Conservation (phyloP, 306 rosid species). For the Pterocarpus macrocarpus region DNA sequence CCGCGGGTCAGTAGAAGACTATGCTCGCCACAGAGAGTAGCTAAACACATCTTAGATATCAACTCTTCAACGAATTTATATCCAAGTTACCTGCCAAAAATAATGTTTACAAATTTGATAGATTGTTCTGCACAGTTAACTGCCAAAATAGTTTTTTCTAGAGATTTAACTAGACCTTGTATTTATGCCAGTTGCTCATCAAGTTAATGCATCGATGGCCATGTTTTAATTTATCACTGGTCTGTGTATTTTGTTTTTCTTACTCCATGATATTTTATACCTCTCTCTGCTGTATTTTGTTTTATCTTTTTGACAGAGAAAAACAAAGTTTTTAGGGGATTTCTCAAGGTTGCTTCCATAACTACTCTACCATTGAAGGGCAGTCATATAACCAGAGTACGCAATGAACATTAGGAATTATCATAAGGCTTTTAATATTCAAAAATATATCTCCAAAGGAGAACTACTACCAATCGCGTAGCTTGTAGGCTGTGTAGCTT, state of each 20-base stretch:
- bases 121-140: constrained; percentile 30
- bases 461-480: not conserved
- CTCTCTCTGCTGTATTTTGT: not conserved
- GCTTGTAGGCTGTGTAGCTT: no score
- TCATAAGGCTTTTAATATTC: no score
- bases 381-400: not conserved
- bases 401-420: not conserved
- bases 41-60: constrained; percentile 1
- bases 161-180: not conserved
- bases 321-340: not conserved
- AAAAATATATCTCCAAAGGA: not conserved
- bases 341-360: not conserved
- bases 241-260: not conserved
- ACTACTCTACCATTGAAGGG: not conserved
- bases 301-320: not conserved
- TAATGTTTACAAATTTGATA: constrained; percentile 12
- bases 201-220: constrained; percentile 24
- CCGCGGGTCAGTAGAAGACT: constrained; percentile 15
- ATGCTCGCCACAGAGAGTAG: constrained; percentile 10
- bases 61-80: constrained; percentile 11
- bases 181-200: constrained; percentile 21
- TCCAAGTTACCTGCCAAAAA: constrained; percentile 34
- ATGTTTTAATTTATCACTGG: constrained; percentile 16
- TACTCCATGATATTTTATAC: not conserved
- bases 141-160: constrained; percentile 14